Base-by-base conservation (phyloP, 176 grass and related monocot species). In the Oryza glumipatula region DNA sequence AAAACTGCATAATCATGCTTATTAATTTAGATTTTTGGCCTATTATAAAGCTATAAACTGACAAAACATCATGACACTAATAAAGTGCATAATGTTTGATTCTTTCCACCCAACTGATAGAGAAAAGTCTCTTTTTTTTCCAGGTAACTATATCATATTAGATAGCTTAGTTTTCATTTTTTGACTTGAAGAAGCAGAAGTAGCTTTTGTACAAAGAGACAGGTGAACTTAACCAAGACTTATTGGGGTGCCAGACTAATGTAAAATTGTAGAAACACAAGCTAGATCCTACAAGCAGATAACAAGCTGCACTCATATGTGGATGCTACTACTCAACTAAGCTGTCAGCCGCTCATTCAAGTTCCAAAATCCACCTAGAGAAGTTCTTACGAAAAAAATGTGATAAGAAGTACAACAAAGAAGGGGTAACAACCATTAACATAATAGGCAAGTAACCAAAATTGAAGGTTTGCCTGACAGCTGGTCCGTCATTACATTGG, bases 371-470 rank as follows among this genome's bases (percentile, higher is more conserved):
- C 44, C 64, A 61, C 32, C 8, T 19, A 73, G 13, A 86, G 36
- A 47, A 78, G 81, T 80, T 38, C 70, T 54, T 61, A 30, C 8
- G 0, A 65, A 17, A 21, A 21, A 73, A 79, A 41, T 76, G 43
- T 2, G 30, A 75, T 64, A 77, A 22, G 3, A 79, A 60, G 24
- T 28, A 76, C 52, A 79, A 16, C 74, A 9, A 38, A 15, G 63
- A 83, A 73, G 60, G 63, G 36, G 51, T 87, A 89, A 46, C 63
- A 71, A 98, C 96, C 96, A 86, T 98, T 82, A 98, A 80, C 96
- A 98, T 98, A 82, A 98, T 95, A 38, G 96, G 96, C 45, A 98
- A 80, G 88, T 92, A 19, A 36, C 96, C 96, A 71, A 95, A 98
- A 84, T 79, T 95, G 80, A 94, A 85, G 54, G 9, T 85, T 56